Base-by-base conservation (phyloP, 192 early-diverging fungal species). In the Spinellus fusiger region DNA sequence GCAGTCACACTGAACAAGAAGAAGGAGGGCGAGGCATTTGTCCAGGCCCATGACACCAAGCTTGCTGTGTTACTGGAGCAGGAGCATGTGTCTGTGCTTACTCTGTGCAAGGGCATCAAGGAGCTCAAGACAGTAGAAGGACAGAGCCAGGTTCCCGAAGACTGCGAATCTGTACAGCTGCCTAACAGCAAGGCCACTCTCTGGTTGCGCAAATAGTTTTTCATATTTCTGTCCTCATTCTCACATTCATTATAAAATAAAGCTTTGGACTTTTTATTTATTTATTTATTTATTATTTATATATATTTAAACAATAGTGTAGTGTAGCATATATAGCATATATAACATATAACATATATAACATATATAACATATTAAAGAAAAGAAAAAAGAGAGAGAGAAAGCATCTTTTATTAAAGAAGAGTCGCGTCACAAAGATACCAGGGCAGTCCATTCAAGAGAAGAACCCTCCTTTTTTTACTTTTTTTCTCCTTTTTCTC, bases 1-100 rank as follows among this genome's bases (percentile, higher is more conserved):
- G 74, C 89, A 44, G 82, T 82, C 15, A 82, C 89, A 55, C 94
- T 96, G 73, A 84, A 85, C 56, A 82, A 95, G 55, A 83, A 77
- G 68, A 77, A 76, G 64, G 81, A 82, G 65, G 86, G 77, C 38
- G 60, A 62, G 22, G 87, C 90, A 38, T 91, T 76, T 65, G 72
- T 91, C 28, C 78, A 84, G 66, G 74, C 79, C 27, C 49, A 70
- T 29, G 83, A 66, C 49, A 38, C 59, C 0, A 72, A 66, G 3
- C 60, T 76, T 49, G 69, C 67, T 28, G 67, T 54, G 27, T 74
- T 89, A 34, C 70, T 92, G 31, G 49, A 70, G 37, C 54, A 80
- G 3, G 81, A 94, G 71, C 74, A 76, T 8, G 61, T 64, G 16
- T 81, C 86, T 40, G 89, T 96, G 68, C 62, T 57, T 4, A 80